phyloP scores from a whole-genome alignment of 2,329 filamentous ascomycete genomes.

The Clarireedia paspali region DNA sequence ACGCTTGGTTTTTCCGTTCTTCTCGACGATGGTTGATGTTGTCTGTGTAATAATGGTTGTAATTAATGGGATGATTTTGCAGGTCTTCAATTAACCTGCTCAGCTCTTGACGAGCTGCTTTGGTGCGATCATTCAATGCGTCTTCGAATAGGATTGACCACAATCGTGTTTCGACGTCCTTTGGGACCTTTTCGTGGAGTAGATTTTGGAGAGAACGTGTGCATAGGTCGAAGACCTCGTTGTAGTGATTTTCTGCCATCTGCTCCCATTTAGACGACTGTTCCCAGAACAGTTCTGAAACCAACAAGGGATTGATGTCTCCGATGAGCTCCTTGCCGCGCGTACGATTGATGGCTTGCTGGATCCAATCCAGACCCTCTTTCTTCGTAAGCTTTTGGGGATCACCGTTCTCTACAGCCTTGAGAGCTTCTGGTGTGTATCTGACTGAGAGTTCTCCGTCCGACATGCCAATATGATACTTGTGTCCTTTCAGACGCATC shows the following conservation, averaged over 20 bases:
- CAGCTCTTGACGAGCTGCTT: not conserved
- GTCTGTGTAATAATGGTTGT: slow-evolving; percentile 32
- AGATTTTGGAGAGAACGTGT: slow-evolving; percentile 1
- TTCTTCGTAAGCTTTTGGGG: slow-evolving; percentile 19
- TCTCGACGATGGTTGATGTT: slow-evolving; percentile 20
- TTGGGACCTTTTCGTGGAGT: not conserved
- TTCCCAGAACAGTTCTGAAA: slow-evolving; percentile 35
- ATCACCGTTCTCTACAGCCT: slow-evolving; percentile 5
- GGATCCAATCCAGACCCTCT: slow-evolving; percentile 22
- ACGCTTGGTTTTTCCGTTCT: slow-evolving; percentile 10
- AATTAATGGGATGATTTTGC: slow-evolving; percentile 29
- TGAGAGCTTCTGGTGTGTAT: not conserved
- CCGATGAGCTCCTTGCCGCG: slow-evolving; percentile 32
- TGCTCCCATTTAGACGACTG: slow-evolving; percentile 31
- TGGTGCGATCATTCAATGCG: not conserved
- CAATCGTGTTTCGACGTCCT: slow-evolving; percentile 2
- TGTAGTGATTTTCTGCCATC: slow-evolving; percentile 23
- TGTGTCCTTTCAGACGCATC: slow-evolving; percentile 25
- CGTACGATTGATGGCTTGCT: slow-evolving; percentile 15
- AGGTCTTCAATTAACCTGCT: slow-evolving; percentile 21
- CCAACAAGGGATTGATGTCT: slow-evolving; percentile 33
- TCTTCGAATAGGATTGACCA: slow-evolving; percentile 3
- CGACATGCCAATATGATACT: slow-evolving; percentile 23
- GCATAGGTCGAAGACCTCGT: slow-evolving; percentile 16
- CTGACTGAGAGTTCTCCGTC: not conserved